These are phyloP conservation scores for Sindora glabra DNA, from an alignment of 306 rosid genomes.

Conservation along the genomic window DNA sequence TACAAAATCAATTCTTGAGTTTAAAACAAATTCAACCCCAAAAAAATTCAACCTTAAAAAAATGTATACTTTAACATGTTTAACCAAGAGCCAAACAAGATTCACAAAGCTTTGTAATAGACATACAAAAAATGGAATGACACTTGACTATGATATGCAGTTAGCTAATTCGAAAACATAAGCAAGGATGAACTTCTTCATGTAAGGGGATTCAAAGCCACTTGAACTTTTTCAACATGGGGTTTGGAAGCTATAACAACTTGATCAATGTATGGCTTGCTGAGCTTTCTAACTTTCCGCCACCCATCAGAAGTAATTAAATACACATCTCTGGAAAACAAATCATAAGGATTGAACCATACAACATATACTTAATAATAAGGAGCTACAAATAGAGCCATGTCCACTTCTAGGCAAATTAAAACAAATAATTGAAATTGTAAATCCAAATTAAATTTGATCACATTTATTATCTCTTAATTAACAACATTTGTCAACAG, in stretches of 20 bases:
- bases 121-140: background rate
- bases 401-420: no score
- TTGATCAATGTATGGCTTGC: constrained; percentile 88
- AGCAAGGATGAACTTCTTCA: constrained; percentile 43
- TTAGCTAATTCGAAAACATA: constrained; percentile 77
- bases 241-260: constrained; percentile 72
- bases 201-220: constrained; percentile 67
- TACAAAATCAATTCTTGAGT: no score
- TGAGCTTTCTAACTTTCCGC: constrained; percentile 74
- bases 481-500: no score
- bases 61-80: no score
- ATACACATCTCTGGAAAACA: constrained; percentile 9
- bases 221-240: constrained; percentile 69
- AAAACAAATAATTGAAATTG: no score
- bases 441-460: no score
- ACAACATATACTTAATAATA: constrained; percentile 58
- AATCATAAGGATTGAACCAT: background rate
- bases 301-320: constrained; percentile 18
- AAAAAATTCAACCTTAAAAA: no score
- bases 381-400: constrained; percentile 61
- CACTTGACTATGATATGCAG: constrained; percentile 79
- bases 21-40: no score
- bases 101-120: background rate
- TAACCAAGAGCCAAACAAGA: background rate
- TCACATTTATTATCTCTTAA: no score